Conservation (phyloP, 2,329 filamentous ascomycete species). For the Sporothrix luriei region DNA sequence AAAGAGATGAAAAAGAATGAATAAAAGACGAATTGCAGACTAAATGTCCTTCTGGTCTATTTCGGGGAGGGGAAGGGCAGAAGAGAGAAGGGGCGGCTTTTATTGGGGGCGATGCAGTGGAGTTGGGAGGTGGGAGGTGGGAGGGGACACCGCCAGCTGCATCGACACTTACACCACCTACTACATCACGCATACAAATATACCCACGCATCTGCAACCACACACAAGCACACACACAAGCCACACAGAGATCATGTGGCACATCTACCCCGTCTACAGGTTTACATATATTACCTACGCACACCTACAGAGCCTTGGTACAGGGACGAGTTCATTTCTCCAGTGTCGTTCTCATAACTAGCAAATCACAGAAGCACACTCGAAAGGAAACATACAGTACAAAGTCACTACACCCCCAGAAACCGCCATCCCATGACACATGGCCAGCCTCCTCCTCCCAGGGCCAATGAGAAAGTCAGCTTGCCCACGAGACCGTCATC, state of each 20-base stretch:
- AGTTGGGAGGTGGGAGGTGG: not conserved
- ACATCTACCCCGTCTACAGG: not conserved
- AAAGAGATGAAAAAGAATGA: not conserved
- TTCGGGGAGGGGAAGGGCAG: not conserved
- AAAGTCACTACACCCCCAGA: conserved; percentile 2
- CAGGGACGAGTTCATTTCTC: not conserved
- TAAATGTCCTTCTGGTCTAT: not conserved
- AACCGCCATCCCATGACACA: not conserved
- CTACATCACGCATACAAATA: not conserved
- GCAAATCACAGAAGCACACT: not conserved
- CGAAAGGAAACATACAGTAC: conserved; percentile 8
- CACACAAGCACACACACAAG: not conserved
- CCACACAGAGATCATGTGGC: not conserved
- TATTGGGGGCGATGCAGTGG: not conserved
- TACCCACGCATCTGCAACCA: not conserved
- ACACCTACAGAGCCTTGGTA: not conserved
- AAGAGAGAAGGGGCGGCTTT: too few species aligned
- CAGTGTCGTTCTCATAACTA: not conserved
- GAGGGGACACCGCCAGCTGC: not conserved
- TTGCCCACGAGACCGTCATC: not conserved
- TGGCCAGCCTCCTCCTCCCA: not conserved
- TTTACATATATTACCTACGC: not conserved
- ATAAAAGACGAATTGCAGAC: not conserved
- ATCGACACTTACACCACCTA: conserved; percentile 12
- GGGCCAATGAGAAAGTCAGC: conserved; percentile 31